phyloP scores from a whole-genome alignment of 495 filamentous ascomycete species.

The Hypoxylon intermedium region DNA sequence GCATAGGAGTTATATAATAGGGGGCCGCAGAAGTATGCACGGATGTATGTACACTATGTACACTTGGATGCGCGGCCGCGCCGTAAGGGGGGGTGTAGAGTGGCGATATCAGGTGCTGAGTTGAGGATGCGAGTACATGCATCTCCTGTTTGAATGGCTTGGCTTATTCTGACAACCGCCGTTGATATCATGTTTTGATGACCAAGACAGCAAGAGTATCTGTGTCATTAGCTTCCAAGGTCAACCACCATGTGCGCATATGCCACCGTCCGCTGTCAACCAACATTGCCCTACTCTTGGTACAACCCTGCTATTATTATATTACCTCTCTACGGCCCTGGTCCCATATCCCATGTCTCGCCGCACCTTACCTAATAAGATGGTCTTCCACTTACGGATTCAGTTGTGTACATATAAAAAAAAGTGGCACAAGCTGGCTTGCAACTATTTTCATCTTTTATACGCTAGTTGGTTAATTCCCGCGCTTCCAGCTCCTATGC shows the following conservation, averaged over 20 bases:
- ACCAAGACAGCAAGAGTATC: neutral
- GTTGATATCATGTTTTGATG: neutral
- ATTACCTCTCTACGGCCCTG: constrained; percentile 19
- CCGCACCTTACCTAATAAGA: constrained; percentile 28
- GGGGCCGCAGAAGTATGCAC: constrained; percentile 1
- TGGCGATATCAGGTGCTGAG: constrained; percentile 34
- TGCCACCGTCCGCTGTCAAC: constrained; percentile 25
- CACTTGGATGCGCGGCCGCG: constrained; percentile 9
- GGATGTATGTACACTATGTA: constrained; percentile 5
- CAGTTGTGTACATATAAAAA: constrained; percentile 5
- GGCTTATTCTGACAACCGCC: no score
- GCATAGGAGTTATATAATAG: no score
- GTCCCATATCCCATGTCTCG: constrained; percentile 8
- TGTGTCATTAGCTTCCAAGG: no score
- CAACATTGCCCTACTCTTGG: constrained; percentile 23
- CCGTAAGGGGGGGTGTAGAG: constrained; percentile 4
- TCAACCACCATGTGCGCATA: constrained; percentile 11
- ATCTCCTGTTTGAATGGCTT: constrained; percentile 14
- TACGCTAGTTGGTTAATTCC: no score
- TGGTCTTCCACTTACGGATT: constrained; percentile 1
- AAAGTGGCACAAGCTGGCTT: constrained; percentile 10
- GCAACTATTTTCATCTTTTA: no score
- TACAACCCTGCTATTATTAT: constrained; percentile 34
- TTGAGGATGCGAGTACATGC: constrained; percentile 38
- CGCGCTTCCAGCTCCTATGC: neutral